Evolutionary conservation across 805 yeast genomes (phyloP).

Genomic region (Candida maesae): DNA sequence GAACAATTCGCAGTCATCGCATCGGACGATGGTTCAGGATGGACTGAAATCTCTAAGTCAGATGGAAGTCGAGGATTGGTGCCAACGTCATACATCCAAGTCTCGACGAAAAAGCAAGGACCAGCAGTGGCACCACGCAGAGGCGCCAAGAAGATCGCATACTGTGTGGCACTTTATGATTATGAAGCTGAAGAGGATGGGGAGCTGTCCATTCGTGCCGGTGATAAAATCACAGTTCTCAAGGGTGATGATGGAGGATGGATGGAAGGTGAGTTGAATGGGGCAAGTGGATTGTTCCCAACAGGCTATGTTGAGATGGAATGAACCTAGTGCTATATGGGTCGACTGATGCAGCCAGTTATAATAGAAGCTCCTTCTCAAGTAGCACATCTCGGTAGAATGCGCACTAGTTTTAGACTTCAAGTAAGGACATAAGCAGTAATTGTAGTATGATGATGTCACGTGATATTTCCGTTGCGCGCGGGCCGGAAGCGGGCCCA

Average conservation of each 20-base stretch:
- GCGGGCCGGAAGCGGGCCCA: no score
- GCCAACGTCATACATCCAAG: conserved; percentile 74
- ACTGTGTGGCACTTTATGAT: conserved; percentile 24
- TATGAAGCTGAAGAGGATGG: conserved; percentile 52
- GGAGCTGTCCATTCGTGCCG: conserved; percentile 67
- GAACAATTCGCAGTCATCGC: conserved; percentile 56
- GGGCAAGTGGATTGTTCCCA: conserved; percentile 69
- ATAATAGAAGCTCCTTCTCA: no score
- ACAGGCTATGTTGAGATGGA: conserved; percentile 49
- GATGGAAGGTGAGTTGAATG: conserved; percentile 85
- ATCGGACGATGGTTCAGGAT: conserved; percentile 81
- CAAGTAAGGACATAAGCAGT: no score
- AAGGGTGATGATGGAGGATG: conserved; percentile 86
- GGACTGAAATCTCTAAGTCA: conserved; percentile 63
- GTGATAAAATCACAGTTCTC: conserved; percentile 67
- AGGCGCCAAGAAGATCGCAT: conserved; percentile 15
- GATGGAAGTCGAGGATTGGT: conserved; percentile 68
- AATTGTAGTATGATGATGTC: no score
- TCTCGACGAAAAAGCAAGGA: conserved; percentile 25
- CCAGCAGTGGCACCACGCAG: conserved; percentile 24
- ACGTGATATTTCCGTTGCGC: no score
- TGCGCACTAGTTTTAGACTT: no score
- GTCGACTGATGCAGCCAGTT: no score
- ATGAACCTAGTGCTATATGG: no score
- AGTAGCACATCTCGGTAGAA: no score